Evolutionary conservation across 148 eudicot species (phyloP).

Genomic region (Limonium bicolor): DNA sequence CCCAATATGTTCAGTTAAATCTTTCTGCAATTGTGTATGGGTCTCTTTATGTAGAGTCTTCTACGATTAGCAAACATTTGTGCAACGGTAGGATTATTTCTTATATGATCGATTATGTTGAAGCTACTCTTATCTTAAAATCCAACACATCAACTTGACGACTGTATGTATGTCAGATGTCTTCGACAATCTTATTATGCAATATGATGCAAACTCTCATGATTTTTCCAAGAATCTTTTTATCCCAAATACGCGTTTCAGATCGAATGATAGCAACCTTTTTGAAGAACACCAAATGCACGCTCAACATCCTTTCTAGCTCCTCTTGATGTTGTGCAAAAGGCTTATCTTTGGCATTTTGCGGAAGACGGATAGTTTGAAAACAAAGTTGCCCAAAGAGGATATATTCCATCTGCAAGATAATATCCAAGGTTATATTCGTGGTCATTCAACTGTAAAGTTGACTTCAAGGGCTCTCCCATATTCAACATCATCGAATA

Average conservation of each 20-base stretch:
- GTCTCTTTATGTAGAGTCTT: no score
- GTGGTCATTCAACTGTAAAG: neutral
- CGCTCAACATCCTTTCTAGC: conserved; percentile 10
- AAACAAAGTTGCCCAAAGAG: conserved; percentile 1
- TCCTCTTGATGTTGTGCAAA: conserved; percentile 4
- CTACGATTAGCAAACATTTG: no score
- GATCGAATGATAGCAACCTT: neutral
- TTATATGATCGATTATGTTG: no score
- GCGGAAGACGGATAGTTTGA: neutral
- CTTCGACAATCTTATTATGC: conserved; percentile 6
- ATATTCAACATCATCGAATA: neutral
- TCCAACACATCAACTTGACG: no score
- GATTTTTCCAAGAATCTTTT: neutral
- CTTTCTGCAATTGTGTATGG: no score
- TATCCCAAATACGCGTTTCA: neutral
- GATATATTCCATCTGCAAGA: conserved; percentile 6
- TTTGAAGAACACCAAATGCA: conserved; percentile 4
- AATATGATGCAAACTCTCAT: conserved; percentile 3
- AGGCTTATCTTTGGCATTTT: neutral
- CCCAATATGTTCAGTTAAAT: no score
- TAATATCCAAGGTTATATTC: conserved; percentile 5
- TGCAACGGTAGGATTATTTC: no score
- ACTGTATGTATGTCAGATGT: no score
- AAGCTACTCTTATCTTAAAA: no score
- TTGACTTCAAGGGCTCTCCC: conserved; percentile 2